Evolutionary conservation across 768 basidiomycete species (phyloP).

Genomic region (Rhizopogon vulgaris): DNA sequence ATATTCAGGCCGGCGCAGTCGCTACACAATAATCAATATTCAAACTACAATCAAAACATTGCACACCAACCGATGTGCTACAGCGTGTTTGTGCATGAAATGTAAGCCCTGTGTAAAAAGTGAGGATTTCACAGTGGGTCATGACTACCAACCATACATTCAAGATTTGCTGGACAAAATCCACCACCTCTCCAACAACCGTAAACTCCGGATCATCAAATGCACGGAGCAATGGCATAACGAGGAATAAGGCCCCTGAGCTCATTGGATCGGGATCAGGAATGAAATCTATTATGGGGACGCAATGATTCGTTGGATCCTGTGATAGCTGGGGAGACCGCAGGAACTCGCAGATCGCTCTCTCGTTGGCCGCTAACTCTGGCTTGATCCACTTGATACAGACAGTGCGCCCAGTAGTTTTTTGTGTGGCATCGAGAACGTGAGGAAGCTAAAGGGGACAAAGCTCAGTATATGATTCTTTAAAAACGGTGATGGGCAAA

Average conservation of each 20-base stretch:
- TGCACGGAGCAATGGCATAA: constrained; percentile 23
- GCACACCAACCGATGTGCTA: constrained; percentile 28
- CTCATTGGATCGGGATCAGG: constrained; percentile 6
- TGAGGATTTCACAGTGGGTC: neutral
- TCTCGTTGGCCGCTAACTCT: neutral
- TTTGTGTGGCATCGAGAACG: constrained; percentile 5
- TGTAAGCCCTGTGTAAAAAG: constrained; percentile 20
- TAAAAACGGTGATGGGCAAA: too few species aligned
- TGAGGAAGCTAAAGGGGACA: neutral
- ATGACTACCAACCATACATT: constrained; percentile 8
- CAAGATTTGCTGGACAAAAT: constrained; percentile 23
- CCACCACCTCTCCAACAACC: constrained; percentile 17
- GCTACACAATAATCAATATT: constrained; percentile 3
- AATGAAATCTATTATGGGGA: constrained; percentile 15
- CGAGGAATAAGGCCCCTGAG: constrained; percentile 12
- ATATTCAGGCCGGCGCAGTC: constrained; percentile 16
- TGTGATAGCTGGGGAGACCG: neutral
- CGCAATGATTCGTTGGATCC: constrained; percentile 16
- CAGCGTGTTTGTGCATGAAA: constrained; percentile 29
- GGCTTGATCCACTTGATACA: constrained; percentile 11
- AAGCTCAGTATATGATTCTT: too few species aligned
- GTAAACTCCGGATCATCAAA: constrained; percentile 19
- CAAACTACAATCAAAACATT: neutral
- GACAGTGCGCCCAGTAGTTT: neutral
- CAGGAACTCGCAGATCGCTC: too few species aligned